Evolutionary conservation across 345 rosid species (phyloP).

Genomic region (Brassica incana): DNA sequence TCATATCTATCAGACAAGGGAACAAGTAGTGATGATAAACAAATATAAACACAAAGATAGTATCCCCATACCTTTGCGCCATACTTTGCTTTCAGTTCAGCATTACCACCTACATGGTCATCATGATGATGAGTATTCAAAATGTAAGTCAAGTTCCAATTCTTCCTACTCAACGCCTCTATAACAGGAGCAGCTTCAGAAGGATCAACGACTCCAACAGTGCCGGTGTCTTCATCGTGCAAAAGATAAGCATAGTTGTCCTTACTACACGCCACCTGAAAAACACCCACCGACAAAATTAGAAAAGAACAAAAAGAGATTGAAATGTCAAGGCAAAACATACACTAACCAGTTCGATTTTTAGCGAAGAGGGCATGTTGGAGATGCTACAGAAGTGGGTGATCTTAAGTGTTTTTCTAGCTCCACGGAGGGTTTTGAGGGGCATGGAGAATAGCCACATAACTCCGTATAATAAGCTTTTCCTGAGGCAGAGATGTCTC

Average conservation of each 20-base stretch:
- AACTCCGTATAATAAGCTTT: slow-evolving; percentile 80
- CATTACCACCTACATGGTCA: slow-evolving; percentile 90
- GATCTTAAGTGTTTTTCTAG: slow-evolving; percentile 80
- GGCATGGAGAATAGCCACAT: slow-evolving; percentile 75
- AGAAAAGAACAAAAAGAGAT: background rate
- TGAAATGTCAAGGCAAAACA: background rate
- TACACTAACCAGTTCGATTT: slow-evolving; percentile 84
- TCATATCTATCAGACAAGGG: slow-evolving; percentile 1
- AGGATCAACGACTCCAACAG: slow-evolving; percentile 99
- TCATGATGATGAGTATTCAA: slow-evolving; percentile 93
- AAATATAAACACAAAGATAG: background rate
- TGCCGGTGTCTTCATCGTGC: slow-evolving; percentile 92
- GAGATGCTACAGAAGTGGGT: slow-evolving; percentile 90
- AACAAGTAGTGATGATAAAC: background rate
- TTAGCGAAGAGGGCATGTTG: slow-evolving; percentile 67
- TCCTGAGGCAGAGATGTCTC: slow-evolving; percentile 83
- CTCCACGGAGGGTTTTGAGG: slow-evolving; percentile 87
- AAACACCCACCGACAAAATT: slow-evolving; percentile 18
- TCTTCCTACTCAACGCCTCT: slow-evolving; percentile 76
- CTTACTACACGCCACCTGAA: slow-evolving; percentile 84
- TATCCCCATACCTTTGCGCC: slow-evolving; percentile 89
- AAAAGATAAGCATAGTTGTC: slow-evolving; percentile 94
- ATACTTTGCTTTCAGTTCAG: slow-evolving; percentile 88
- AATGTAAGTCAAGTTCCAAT: slow-evolving; percentile 85
- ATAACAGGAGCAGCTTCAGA: slow-evolving; percentile 85